Base-by-base conservation (phyloP, 768 basidiomycete species). In the Leccinellum rugosiceps region DNA sequence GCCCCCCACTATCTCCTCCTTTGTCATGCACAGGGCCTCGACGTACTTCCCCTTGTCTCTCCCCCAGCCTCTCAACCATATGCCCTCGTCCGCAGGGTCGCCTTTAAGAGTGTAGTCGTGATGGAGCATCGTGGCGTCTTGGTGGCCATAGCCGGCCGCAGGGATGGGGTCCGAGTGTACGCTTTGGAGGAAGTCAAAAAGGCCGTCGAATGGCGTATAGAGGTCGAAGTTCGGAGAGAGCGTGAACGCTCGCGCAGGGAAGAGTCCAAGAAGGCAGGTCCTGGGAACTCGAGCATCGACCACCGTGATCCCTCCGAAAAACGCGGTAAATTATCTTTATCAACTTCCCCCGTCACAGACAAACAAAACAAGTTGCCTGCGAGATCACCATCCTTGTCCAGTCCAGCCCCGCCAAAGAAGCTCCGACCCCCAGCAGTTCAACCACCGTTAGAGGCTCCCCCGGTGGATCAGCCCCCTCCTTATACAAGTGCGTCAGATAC, bases 111-210 rank as follows among this genome's bases (percentile, higher is more conserved):
- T 55, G 86, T 94, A n/a, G 88, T 94, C 1, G 87, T 94, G 14
- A 94, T 94, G 92, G 92, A 94, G 64, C 89, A 93, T 65, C 87
- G 92, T 30, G 92, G 91, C 7, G 90, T 94, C 0, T 75, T 94
- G n/a, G 92, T 94, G 9, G 91, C 92, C 13, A 92, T 94, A 59
- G 92, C 92, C 15, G 92, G 92, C 9, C 77, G 92, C 59, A 76
- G 92, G 63, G 90, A 93, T 60, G 91, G 92, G 3, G 91, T 94
- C 45, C 82, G 92, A 34, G 92, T 94, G 17, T 94, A 94, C 70
- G 92, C 92, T 17, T 76, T 94, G 15, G 91, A 93, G 57, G 92
- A 94, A 65, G 83, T 94, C 13, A 89, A 86, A 71, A 90, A 86
- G 67, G 88, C 86, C 3, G 85, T 94, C 6, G 92, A 94, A 71